Conservation (phyloP, 2,329 filamentous ascomycete species). For the Colletotrichum spaethianum region DNA sequence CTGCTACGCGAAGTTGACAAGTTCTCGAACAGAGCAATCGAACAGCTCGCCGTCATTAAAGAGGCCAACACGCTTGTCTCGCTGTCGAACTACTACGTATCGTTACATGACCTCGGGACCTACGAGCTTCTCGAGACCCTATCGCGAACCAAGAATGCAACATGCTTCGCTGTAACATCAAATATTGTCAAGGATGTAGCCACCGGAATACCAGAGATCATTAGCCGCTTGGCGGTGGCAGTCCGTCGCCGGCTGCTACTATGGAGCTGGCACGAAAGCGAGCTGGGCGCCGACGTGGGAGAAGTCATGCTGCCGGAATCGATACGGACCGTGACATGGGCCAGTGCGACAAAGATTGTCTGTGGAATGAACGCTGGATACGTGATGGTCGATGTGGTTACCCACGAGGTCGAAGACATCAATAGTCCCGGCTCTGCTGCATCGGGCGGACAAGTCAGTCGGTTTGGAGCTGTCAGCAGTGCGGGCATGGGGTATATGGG, state of each 20-base stretch:
- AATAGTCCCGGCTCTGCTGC: constrained; percentile 80
- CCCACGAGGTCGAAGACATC: constrained; percentile 82
- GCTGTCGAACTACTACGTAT: constrained; percentile 90
- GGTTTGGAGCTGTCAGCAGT: constrained; percentile 86
- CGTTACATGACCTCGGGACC: constrained; percentile 88
- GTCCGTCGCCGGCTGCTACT: constrained; percentile 91
- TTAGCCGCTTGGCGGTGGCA: constrained; percentile 90
- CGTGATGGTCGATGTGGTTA: constrained; percentile 87
- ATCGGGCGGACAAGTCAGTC: constrained; percentile 73
- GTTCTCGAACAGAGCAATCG: constrained; percentile 90
- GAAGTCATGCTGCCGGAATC: constrained; percentile 87
- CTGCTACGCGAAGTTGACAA: constrained; percentile 93
- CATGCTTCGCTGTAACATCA: constrained; percentile 91
- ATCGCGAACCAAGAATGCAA: constrained; percentile 87
- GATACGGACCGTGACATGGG: constrained; percentile 93
- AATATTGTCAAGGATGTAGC: constrained; percentile 93
- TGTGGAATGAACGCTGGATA: constrained; percentile 94
- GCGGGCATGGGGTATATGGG: constrained; percentile 98
- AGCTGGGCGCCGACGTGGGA: constrained; percentile 79
- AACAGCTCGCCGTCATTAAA: constrained; percentile 95
- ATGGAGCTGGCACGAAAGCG: constrained; percentile 98
- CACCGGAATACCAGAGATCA: constrained; percentile 92
- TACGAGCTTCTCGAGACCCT: constrained; percentile 87
- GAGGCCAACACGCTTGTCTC: constrained; percentile 94
- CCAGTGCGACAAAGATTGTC: constrained; percentile 86